phyloP scores from a whole-genome alignment of 371 early-diverging fungal species.

The Rhizopus stolonifer region DNA sequence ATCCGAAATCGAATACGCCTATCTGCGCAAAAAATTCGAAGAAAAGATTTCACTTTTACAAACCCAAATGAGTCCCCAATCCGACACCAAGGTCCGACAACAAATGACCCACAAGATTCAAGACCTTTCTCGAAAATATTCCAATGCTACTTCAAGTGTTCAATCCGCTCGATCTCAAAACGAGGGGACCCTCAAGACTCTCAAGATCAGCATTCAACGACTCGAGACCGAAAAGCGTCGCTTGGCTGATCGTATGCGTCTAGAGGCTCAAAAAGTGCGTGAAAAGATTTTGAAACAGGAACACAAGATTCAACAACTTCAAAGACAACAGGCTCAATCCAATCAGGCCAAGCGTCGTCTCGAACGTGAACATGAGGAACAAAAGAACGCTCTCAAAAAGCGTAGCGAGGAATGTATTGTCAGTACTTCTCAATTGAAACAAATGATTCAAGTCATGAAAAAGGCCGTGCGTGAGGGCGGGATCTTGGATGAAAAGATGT shows the following conservation, averaged over 20 bases:
- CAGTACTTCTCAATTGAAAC: conserved; percentile 57
- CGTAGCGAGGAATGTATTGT: conserved; percentile 55
- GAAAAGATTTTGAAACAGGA: conserved; percentile 67
- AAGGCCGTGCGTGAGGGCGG: conserved; percentile 54
- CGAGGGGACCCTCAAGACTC: conserved; percentile 50
- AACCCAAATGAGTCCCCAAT: too few species aligned
- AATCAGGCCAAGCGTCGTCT: conserved; percentile 65
- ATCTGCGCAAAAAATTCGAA: conserved; percentile 73
- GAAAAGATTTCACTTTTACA: conserved; percentile 60
- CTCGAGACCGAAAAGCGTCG: conserved; percentile 76
- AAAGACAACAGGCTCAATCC: conserved; percentile 72
- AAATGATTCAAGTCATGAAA: conserved; percentile 44
- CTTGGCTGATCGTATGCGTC: conserved; percentile 76
- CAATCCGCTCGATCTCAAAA: conserved; percentile 56
- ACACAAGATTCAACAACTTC: conserved; percentile 72
- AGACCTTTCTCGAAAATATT: conserved; percentile 60
- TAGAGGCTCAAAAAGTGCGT: conserved; percentile 67
- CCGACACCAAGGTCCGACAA: conserved; percentile 74
- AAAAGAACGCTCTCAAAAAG: conserved; percentile 55
- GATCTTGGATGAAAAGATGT: conserved; percentile 44
- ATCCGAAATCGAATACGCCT: conserved; percentile 55
- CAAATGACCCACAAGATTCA: conserved; percentile 66
- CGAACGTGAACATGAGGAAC: conserved; percentile 69
- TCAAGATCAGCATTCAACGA: conserved; percentile 59
- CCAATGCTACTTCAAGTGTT: conserved; percentile 55